Percentiles rank a stretch among this genome's conserved stretches.
These are phyloP conservation scores for Phialemonium atrogriseum DNA, from an alignment of 2,329 filamentous ascomycete species.

Conservation along the genomic window DNA sequence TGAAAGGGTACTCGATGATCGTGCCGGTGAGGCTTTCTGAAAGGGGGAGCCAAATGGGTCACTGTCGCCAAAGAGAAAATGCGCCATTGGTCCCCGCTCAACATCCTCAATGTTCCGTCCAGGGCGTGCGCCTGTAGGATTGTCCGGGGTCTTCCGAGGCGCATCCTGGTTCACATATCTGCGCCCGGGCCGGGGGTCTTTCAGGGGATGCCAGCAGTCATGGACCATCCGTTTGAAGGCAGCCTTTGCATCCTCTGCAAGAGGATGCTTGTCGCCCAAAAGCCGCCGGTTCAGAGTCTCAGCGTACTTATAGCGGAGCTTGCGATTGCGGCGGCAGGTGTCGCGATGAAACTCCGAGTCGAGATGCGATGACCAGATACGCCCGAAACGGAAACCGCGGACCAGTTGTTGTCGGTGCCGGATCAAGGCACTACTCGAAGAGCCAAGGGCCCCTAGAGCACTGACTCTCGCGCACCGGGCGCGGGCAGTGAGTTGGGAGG, in stretches of 20 bases:
- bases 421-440: slow-evolving; percentile 11
- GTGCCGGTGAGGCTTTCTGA: too few relatives aligned
- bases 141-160: slow-evolving; percentile 24
- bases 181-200: slow-evolving; percentile 14
- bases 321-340: slow-evolving; percentile 33
- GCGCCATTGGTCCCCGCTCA: slow-evolving; percentile 34
- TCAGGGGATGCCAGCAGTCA: slow-evolving; percentile 27
- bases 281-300: slow-evolving; percentile 35
- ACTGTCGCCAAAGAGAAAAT: slow-evolving; percentile 28
- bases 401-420: slow-evolving; percentile 31
- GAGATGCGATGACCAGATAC: slow-evolving; percentile 33
- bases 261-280: slow-evolving; percentile 34
- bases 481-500: slow-evolving; percentile 19
- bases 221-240: slow-evolving; percentile 33
- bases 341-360: slow-evolving; percentile 33
- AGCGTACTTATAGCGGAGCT: slow-evolving; percentile 35
- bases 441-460: slow-evolving; percentile 9
- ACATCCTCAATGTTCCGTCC: slow-evolving; percentile 35
- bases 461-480: slow-evolving; percentile 15
- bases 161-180: slow-evolving; percentile 26
- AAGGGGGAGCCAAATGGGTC: too few relatives aligned
- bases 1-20: too few relatives aligned
- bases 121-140: slow-evolving; percentile 26
- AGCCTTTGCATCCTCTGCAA: slow-evolving; percentile 24
- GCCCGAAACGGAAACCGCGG: slow-evolving; percentile 39